Base-by-base conservation (phyloP, 2,329 filamentous ascomycete genomes). In the Dothistroma septosporum region DNA sequence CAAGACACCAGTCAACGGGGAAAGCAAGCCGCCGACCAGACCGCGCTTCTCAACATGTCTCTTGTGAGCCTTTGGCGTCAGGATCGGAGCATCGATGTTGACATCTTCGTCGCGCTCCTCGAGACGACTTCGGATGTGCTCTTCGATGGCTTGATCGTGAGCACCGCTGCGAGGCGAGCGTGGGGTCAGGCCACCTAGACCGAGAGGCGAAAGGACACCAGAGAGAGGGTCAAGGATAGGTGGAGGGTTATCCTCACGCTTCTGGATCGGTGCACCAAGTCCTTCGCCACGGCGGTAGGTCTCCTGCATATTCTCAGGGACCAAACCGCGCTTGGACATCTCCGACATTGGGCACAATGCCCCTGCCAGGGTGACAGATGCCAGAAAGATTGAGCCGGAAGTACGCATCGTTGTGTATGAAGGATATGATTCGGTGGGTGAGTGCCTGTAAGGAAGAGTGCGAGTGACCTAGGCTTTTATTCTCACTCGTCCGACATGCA, bases 1-100 rank as follows among this genome's bases (percentile, higher is more conserved):
- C 32, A 70, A 58, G 8, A 61, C 28, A 37, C 68, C 68, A 31
- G 61, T 69, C 49, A 70, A 60, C 4, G 67, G 66, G n/a, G 65
- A 60, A 14, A 70, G 57, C 9, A 65, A 24, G 33, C 61, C 63
- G 31, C 63, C 63, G 19, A 62, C 53, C 53, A 65, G 46, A 33
- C 55, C 60, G 14, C 61, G 59, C 50, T 65, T 56, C n/a, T 58
- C 61, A 35, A 61, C 56, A 21, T 65, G 63, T 10, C 61, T 50
- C 55, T 64, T 63, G 61, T 65, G 62, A 10, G 62, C 62, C 48
- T 64, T 64, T 5, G 62, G 62, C 14, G 62, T 64, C 37, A 64
- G 46, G 60, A 64, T 62, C n/a, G 57, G 32, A 19, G 62, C 57
- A 53, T 64, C 50, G 49, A 64, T 64, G 47, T 64, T 48, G 57